phyloP scores from a whole-genome alignment of 805 yeast genomes.

The Candida sonorensis region DNA sequence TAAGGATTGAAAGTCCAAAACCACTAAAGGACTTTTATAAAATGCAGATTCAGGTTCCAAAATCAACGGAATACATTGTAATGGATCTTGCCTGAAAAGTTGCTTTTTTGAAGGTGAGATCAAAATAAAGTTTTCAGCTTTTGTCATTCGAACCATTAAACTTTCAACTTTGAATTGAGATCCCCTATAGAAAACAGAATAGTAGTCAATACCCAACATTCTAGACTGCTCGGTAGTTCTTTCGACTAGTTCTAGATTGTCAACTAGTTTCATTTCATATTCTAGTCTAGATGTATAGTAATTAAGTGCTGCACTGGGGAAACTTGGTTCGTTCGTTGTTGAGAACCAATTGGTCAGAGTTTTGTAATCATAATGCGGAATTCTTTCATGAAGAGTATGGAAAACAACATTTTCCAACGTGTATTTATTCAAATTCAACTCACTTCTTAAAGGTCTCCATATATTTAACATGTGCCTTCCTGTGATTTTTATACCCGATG shows the following conservation, averaged over 20 bases:
- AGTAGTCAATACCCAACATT: slow-evolving; percentile 82
- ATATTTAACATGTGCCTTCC: slow-evolving; percentile 84
- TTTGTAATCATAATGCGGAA: slow-evolving; percentile 54
- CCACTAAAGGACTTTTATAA: slow-evolving; percentile 84
- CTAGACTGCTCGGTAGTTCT: slow-evolving; percentile 79
- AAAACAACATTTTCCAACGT: slow-evolving; percentile 71
- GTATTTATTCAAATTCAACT: slow-evolving; percentile 57
- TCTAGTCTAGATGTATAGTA: slow-evolving; percentile 42
- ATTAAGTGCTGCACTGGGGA: slow-evolving; percentile 31
- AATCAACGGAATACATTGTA: slow-evolving; percentile 83
- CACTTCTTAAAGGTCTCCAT: slow-evolving; percentile 71
- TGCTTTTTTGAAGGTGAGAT: slow-evolving; percentile 75
- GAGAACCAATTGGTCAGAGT: slow-evolving; percentile 44
- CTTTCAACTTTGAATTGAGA: slow-evolving; percentile 95
- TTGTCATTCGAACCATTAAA: slow-evolving; percentile 64
- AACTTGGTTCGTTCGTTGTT: slow-evolving; percentile 9
- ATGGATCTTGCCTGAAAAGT: slow-evolving; percentile 76
- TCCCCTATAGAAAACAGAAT: slow-evolving; percentile 82
- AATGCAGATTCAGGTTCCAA: slow-evolving; percentile 87
- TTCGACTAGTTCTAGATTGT: slow-evolving; percentile 57
- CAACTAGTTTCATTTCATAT: slow-evolving; percentile 41
- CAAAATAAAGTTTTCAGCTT: slow-evolving; percentile 64
- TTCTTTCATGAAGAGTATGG: slow-evolving; percentile 56
- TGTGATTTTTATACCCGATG: slow-evolving; percentile 57
- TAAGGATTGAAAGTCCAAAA: slow-evolving; percentile 86